Percentiles rank a stretch among this genome's conserved stretches.
These are phyloP conservation scores for Magnusiomyces suaveolens DNA, from an alignment of 1,139 yeast genomes.

Conservation along the genomic window DNA sequence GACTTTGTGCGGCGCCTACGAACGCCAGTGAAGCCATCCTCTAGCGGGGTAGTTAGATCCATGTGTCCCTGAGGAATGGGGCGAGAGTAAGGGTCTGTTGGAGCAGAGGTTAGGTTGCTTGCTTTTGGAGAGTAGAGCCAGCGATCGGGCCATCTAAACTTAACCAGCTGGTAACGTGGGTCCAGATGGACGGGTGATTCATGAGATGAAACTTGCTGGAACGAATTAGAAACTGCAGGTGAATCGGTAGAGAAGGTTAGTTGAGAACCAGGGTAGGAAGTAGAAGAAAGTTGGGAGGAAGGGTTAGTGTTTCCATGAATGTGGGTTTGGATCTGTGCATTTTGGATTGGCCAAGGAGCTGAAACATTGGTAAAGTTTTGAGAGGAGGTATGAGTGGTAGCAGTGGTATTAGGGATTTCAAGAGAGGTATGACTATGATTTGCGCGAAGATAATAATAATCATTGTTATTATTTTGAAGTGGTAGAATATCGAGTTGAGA, in stretches of 20 bases:
- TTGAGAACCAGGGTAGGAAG: no score
- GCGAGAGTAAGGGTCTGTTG: not conserved
- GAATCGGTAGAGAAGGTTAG: not conserved
- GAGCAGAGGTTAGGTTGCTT: not conserved
- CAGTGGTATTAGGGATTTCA: no score
- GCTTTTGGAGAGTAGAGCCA: not conserved
- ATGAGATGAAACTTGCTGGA: not conserved
- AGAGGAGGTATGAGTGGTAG: no score
- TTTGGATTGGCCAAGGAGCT: no score
- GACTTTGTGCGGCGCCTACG: not conserved
- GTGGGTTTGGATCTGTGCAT: no score
- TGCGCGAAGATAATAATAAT: no score
- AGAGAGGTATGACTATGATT: no score
- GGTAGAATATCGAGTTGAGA: no score
- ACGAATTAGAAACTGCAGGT: not conserved
- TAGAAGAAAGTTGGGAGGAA: no score
- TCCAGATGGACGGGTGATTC: not conserved
- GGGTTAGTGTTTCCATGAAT: no score
- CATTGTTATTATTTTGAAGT: no score
- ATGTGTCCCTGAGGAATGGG: not conserved
- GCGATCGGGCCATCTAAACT: not conserved
- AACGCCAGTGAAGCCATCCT: not conserved
- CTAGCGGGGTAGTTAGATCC: not conserved
- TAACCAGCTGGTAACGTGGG: not conserved
- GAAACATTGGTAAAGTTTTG: no score